Evolutionary conservation across 257 asterid species (phyloP), one percentile per base, ranked within the genome.

Genomic region (Pogostemon cablin): DNA sequence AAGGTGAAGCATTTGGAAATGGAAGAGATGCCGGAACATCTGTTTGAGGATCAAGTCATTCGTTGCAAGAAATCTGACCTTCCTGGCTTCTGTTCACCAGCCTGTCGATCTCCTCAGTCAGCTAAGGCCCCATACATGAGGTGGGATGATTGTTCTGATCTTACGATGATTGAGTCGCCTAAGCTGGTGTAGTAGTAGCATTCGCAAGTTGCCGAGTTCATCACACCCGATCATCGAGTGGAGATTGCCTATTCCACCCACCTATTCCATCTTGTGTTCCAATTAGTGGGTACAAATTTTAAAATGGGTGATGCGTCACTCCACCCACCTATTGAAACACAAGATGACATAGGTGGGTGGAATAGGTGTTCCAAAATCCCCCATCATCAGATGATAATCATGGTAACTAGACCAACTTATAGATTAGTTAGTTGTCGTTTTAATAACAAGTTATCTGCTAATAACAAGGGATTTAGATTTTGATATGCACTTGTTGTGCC

Each of bases 91-190:
- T 46, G 9, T 57, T 86, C 90, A n/a, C 93, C 93, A 61, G 63
- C 50, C 11, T 68, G 79, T 53, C 72, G 61, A 65, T 81, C 89
- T 71, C 91, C 96, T n/a, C 62, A 72, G 70, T 86, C 95, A 6
- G 85, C 90, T 3, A 75, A 55, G 73, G 70, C 78, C 11, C 69
- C 75, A 0, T 63, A 64, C 53, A 76, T 54, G 80, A 73, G 60
- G 74, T 81, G 92, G 96, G 81, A 74, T 40, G 87, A 80, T 55
- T n/a, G 70, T 61, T 74, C 77, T 42, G 88, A 81, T 57, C 78
- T 85, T 67, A 41, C 53, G 66, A 17, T 86, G 81, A 80, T 74
- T 17, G 86, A 76, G 44, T 39, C 88, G 7, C 93, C 90, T 50
- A 43, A 77, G 72, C 69, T 40, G 43, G 75, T 52, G 68, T 38